Evolutionary conservation across 257 asterid species (phyloP), one percentile per base, ranked within the genome.

Genomic region (Forsythia suspensa): DNA sequence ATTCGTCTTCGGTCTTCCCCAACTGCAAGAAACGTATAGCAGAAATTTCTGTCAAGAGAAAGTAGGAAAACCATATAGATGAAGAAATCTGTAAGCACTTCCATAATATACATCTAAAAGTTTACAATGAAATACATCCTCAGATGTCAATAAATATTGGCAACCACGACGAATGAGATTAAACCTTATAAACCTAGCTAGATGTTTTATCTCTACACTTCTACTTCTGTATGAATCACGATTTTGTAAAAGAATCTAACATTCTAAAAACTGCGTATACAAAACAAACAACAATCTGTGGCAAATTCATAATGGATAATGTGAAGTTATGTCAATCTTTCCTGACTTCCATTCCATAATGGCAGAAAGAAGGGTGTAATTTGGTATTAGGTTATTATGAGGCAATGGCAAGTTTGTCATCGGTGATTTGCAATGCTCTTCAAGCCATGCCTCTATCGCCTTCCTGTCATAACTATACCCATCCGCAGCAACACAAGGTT

Each of bases 401-500:
- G 86, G 88, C 82, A 95, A 80, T 6, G 82, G 88, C 70, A 80
- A 74, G 63, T 79, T 82, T 67, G 97, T 89, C 83, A 88, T 74
- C 0, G 99, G 99, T 46, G 99, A 95, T 52, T 79, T 82, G 40
- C 87, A 89, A 4, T 83, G 87, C 82, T 78, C 85, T 72, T 73
- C 76, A 20, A 93, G 83, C 99, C 99, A 93, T 34, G 40, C 82
- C 81, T 91, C 97, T 34, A 93, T 91, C 4, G 94, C 96, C 68
- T 69, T 78, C 72, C 93, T 79, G 11, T 95, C 97, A 36, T 95
- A 95, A 0, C 97, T 89, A 78, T 89, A 93, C 11, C 99, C 99
- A 79, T 95, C 99, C 71, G 91, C 97, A 78, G 98, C 99, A 72
- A 95, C 99, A 86, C 92, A 87, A 24, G 99, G 98, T 44, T 95